Percentiles rank a stretch among this genome's conserved stretches.
Evolutionary conservation across 768 basidiomycete genomes (phyloP).

Genomic region (Kwoniella sp.): DNA sequence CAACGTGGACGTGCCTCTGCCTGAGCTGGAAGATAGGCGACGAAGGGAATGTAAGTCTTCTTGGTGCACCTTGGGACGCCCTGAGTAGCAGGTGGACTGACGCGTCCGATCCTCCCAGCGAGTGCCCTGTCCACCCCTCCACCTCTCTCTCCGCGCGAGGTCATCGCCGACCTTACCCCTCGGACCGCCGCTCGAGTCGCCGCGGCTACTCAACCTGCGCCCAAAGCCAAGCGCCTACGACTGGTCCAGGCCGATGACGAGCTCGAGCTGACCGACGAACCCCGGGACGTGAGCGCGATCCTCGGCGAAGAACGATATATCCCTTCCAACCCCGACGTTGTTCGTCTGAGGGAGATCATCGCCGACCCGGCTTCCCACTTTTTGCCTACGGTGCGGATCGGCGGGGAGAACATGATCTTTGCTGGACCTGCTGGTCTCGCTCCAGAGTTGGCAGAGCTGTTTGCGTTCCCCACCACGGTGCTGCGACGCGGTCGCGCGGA

Average conservation of each 20-base stretch:
- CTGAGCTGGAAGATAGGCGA: slow-evolving; percentile 61
- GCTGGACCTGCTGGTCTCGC: slow-evolving; percentile 68
- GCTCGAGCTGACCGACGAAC: slow-evolving; percentile 65
- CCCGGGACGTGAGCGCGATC: slow-evolving; percentile 59
- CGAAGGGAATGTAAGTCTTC: slow-evolving; percentile 56
- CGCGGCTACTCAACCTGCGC: slow-evolving; percentile 39
- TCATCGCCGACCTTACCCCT: slow-evolving; percentile 50
- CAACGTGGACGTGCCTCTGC: slow-evolving; percentile 59
- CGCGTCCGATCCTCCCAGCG: too few relatives aligned
- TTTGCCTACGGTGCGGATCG: slow-evolving; percentile 76
- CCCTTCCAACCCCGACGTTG: slow-evolving; percentile 74
- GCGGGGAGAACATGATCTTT: slow-evolving; percentile 60
- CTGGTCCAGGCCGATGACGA: slow-evolving; percentile 65
- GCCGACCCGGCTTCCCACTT: slow-evolving; percentile 80
- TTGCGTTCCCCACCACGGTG: slow-evolving; percentile 68
- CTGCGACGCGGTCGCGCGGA: slow-evolving; percentile 57
- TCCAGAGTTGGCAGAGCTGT: slow-evolving; percentile 75
- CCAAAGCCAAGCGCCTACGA: slow-evolving; percentile 65
- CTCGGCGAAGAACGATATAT: slow-evolving; percentile 72
- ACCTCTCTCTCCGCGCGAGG: slow-evolving; percentile 48
- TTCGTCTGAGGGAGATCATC: slow-evolving; percentile 79
- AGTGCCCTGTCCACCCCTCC: slow-evolving; percentile 74
- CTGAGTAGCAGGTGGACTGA: too few relatives aligned
- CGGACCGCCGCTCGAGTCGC: slow-evolving; percentile 53
- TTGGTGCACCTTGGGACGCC: too few relatives aligned